Percentiles rank a stretch among this genome's conserved stretches.
These are phyloP conservation scores for Hypericum perforatum DNA, from an alignment of 345 rosid genomes.

Conservation along the genomic window DNA sequence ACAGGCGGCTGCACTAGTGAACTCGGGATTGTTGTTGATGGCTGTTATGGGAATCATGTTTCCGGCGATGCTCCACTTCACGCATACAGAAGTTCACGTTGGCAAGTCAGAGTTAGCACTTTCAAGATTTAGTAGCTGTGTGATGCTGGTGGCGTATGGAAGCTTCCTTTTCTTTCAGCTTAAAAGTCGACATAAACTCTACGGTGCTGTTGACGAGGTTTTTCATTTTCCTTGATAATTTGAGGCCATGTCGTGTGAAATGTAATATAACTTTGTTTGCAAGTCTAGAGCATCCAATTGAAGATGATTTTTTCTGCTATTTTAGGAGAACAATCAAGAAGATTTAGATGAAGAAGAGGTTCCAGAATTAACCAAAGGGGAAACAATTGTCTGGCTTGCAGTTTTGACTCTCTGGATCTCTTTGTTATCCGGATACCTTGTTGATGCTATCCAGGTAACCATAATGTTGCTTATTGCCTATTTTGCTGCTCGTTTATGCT, in stretches of 20 bases:
- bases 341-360: slow-evolving; percentile 27
- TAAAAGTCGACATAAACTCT: slow-evolving; percentile 22
- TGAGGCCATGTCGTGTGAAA: no score
- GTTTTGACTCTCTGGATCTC: slow-evolving; percentile 36
- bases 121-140: slow-evolving; percentile 43
- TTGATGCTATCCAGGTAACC: slow-evolving; percentile 38
- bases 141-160: slow-evolving; percentile 46
- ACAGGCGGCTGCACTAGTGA: slow-evolving; percentile 36
- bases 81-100: slow-evolving; percentile 33
- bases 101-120: slow-evolving; percentile 48
- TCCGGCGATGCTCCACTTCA: slow-evolving; percentile 46
- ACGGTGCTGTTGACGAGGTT: slow-evolving; percentile 20
- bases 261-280: no score
- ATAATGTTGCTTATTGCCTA: neutral
- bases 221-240: neutral
- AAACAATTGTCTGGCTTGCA: slow-evolving; percentile 35
- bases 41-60: slow-evolving; percentile 38
- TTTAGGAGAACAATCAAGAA: slow-evolving; percentile 11
- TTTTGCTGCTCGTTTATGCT: neutral
- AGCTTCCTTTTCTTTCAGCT: slow-evolving; percentile 38
- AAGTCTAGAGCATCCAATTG: neutral
- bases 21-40: slow-evolving; percentile 39
- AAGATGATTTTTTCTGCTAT: neutral
- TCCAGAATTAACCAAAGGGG: slow-evolving; percentile 33
- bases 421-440: slow-evolving; percentile 36